A percentile compares a stretch with the other conserved stretches of the same genome.
These are phyloP conservation scores for Cinchona pubescens DNA, from an alignment of 257 asterid genomes.

Conservation along the genomic window DNA sequence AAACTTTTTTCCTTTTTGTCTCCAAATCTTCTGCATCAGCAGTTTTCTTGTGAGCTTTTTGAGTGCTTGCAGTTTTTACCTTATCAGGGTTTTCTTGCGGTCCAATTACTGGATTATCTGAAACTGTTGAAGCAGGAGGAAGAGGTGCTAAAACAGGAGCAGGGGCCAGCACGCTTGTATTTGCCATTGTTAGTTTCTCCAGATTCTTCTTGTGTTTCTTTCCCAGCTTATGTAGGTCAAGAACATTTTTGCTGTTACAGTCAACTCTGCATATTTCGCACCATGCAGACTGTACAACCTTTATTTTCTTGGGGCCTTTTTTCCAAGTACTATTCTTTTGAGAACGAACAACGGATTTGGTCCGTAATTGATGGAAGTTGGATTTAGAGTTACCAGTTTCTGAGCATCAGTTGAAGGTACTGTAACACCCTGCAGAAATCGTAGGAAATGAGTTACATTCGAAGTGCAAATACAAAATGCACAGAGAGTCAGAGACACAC, in stretches of 20 bases:
- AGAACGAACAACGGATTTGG: neutral
- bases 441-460: neutral
- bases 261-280: slow-evolving; percentile 47
- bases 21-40: slow-evolving; percentile 48
- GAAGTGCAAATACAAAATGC: neutral
- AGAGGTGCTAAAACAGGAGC: slow-evolving; percentile 17
- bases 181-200: slow-evolving; percentile 35
- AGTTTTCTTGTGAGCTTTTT: slow-evolving; percentile 42
- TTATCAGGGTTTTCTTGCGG: slow-evolving; percentile 48
- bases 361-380: slow-evolving; percentile 8
- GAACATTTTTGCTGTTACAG: slow-evolving; percentile 56
- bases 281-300: slow-evolving; percentile 44
- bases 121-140: slow-evolving; percentile 13
- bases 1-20: slow-evolving; percentile 47
- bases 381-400: slow-evolving; percentile 11
- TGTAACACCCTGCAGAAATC: slow-evolving; percentile 25
- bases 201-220: slow-evolving; percentile 64
- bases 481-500: neutral
- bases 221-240: slow-evolving; percentile 58
- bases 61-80: slow-evolving; percentile 21
- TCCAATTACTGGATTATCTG: slow-evolving; percentile 33
- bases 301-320: slow-evolving; percentile 42
- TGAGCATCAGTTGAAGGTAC: slow-evolving; percentile 12
- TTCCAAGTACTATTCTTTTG: slow-evolving; percentile 20
- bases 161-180: slow-evolving; percentile 10